Evolutionary conservation across 1,284 basidiomycete species (phyloP), one percentile per base, ranked within the genome.

Genomic region (Apiotrichum akiyoshidainum): DNA sequence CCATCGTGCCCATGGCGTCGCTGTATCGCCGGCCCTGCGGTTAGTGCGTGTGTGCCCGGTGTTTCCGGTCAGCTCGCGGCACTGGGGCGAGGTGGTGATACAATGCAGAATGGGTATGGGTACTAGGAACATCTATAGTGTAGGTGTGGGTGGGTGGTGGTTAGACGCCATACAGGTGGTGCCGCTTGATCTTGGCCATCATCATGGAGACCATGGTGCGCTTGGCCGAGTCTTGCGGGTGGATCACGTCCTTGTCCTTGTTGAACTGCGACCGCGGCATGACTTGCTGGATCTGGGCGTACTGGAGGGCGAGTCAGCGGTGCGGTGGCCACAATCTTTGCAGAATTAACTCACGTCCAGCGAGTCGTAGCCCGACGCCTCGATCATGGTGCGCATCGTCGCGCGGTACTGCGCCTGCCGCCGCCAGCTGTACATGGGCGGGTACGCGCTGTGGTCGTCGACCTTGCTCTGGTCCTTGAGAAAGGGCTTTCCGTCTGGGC

Each of bases 391-490:
- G 22, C n/a, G 6, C 53, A 54, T 54, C 21, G 53, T 47, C 35
- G 53, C 37, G 37, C 53, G 45, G 37, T 54, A 54, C 37, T 54
- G 53, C 37, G 53, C 21, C 21, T 54, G 53, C 17, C 53, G 45
- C 1, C 53, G 45, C 53, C 53, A 54, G 16, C 46, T 47, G 37
- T 54, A 54, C 35, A 54, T 34, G 5, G 53, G 53, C 2, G 53
- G 53, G 37, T 54, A 54, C 16, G 53, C 37, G 14, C 40, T 31
- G 34, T 21, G 16, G 22, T 54, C 35, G 2, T 54, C 35, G 10
- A 12, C 16, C 14, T 37, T 19, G 52, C 33, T 41, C 21, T 22
- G n/a, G 44, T 33, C 44, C 34, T 46, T 46, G 10, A 54, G 3
- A n/a, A 54, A 54, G 21, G 22, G 5, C 17, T 47, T 41, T 12